phyloP scores from a whole-genome alignment of 257 asterid species.

The Primulina huaijiensis region DNA sequence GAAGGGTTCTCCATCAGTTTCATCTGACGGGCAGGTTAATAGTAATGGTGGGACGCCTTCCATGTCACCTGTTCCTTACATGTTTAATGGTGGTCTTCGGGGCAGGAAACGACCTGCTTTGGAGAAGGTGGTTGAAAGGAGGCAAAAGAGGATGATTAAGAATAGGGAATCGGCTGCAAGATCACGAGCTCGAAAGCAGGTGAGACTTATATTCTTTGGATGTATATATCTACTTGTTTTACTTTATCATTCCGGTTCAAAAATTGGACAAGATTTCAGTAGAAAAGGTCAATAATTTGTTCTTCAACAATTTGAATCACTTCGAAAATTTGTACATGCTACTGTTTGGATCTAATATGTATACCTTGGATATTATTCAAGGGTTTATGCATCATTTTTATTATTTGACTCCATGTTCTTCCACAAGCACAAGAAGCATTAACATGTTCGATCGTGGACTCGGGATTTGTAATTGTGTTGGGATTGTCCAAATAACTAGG shows the following conservation, averaged over 20 bases:
- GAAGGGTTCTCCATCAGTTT: slow-evolving; percentile 57
- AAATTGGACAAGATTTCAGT: background rate
- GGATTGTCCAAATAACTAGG: too few species aligned
- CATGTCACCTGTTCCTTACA: slow-evolving; percentile 69
- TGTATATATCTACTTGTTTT: background rate
- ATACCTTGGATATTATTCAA: background rate
- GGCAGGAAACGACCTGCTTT: slow-evolving; percentile 62
- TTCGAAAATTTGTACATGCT: background rate
- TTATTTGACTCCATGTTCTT: background rate
- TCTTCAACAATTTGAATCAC: background rate
- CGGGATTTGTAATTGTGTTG: too few species aligned
- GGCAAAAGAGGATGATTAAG: slow-evolving; percentile 96
- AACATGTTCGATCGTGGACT: too few species aligned
- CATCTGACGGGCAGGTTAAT: slow-evolving; percentile 68
- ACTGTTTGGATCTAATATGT: background rate
- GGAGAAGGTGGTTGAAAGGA: slow-evolving; percentile 92
- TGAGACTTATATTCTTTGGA: slow-evolving; percentile 16
- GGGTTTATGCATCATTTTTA: background rate
- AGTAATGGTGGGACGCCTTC: slow-evolving; percentile 71
- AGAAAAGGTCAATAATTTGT: background rate
- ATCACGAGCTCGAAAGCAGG: slow-evolving; percentile 97
- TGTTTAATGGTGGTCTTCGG: slow-evolving; percentile 63
- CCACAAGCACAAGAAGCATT: background rate
- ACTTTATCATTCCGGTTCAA: background rate
- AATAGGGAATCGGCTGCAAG: slow-evolving; percentile 96